Evolutionary conservation across 345 rosid species (phyloP).

Genomic region (Trapa bicornis): DNA sequence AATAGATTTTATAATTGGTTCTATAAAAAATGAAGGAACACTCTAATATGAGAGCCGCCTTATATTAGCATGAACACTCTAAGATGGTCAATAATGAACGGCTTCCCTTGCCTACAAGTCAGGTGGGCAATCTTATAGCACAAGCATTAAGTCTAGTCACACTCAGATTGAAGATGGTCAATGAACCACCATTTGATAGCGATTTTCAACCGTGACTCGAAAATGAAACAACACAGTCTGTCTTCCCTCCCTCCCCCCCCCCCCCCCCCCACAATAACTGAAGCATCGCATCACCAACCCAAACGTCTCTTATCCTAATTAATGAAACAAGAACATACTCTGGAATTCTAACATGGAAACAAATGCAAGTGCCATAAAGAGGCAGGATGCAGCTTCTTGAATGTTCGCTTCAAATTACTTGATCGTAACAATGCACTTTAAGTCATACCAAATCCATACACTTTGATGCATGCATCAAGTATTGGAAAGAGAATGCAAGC

Average conservation of each 20-base stretch:
- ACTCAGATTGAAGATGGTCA: background rate
- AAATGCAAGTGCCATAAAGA: background rate
- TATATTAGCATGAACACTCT: too few species aligned
- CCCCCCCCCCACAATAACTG: too few species aligned
- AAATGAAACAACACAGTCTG: background rate
- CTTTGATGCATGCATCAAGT: too few species aligned
- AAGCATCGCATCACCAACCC: too few species aligned
- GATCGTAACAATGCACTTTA: background rate
- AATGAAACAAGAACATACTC: background rate
- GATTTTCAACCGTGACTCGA: background rate
- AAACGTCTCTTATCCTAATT: too few species aligned
- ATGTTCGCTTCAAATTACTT: background rate
- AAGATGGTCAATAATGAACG: background rate
- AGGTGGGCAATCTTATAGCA: background rate
- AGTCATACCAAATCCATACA: constrained; percentile 1
- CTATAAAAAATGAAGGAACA: too few species aligned
- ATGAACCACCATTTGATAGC: background rate
- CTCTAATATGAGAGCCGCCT: too few species aligned
- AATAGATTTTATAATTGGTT: too few species aligned
- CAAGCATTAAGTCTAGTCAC: background rate
- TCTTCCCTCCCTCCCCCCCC: too few species aligned
- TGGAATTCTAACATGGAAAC: background rate
- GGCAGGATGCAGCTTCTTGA: background rate
- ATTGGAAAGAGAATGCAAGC: background rate
- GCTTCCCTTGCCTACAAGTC: background rate